phyloP scores from a whole-genome alignment of 805 yeast species.

The Teunomyces pallodes region DNA sequence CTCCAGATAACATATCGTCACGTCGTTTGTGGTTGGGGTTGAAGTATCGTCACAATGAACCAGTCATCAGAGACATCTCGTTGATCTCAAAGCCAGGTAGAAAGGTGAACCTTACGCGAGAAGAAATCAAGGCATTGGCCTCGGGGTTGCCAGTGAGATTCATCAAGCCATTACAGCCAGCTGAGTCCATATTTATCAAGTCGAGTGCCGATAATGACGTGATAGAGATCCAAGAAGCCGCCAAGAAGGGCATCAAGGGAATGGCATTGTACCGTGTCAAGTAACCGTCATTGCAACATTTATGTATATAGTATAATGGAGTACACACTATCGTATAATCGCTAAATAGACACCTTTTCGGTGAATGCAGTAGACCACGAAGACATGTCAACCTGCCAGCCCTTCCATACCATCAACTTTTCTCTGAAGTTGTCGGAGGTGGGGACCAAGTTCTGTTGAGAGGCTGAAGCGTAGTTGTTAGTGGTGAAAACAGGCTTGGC shows the following conservation, averaged over 20 bases:
- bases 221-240: slow-evolving; percentile 83
- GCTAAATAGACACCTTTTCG: slow-evolving; percentile 29
- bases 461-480: slow-evolving; percentile 28
- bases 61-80: slow-evolving; percentile 70
- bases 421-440: slow-evolving; percentile 53
- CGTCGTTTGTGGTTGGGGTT: slow-evolving; percentile 90
- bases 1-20: slow-evolving; percentile 82
- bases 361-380: slow-evolving; percentile 67
- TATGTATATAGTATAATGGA: slow-evolving; percentile 7
- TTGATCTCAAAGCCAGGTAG: slow-evolving; percentile 85
- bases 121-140: slow-evolving; percentile 70
- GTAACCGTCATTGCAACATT: slow-evolving; percentile 18
- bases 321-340: neutral
- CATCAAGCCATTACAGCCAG: slow-evolving; percentile 81
- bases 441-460: slow-evolving; percentile 19
- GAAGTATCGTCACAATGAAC: slow-evolving; percentile 77
- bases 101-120: slow-evolving; percentile 57
- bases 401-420: slow-evolving; percentile 68
- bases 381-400: slow-evolving; percentile 86
- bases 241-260: slow-evolving; percentile 66
- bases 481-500: slow-evolving; percentile 29
- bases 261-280: slow-evolving; percentile 78
- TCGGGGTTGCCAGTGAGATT: slow-evolving; percentile 73
- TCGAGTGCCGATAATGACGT: slow-evolving; percentile 45
- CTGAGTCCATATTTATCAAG: slow-evolving; percentile 77